Evolutionary conservation across 805 yeast genomes (phyloP).

Genomic region (Cyberlindnera misumaiensis): DNA sequence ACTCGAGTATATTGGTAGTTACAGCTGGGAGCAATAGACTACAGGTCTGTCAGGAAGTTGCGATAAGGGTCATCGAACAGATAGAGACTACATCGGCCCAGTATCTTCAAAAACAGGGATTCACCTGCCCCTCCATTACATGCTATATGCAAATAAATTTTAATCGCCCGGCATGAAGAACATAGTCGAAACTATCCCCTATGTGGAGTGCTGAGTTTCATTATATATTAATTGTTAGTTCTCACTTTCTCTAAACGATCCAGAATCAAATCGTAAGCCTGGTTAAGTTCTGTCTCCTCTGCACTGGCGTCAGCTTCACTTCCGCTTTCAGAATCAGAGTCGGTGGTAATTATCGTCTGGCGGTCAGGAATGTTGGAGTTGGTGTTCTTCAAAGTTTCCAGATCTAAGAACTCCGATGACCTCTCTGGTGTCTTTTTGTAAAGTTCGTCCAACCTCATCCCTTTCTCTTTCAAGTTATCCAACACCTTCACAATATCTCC

Average conservation of each 20-base stretch:
- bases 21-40: too few species aligned
- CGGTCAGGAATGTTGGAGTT: slow-evolving; percentile 1
- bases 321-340: slow-evolving; percentile 7
- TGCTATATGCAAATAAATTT: too few species aligned
- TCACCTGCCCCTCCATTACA: too few species aligned
- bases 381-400: slow-evolving; percentile 16
- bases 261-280: slow-evolving; percentile 35
- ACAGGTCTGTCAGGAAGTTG: too few species aligned
- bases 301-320: slow-evolving; percentile 1
- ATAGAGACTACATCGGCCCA: too few species aligned
- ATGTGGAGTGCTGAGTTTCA: too few species aligned
- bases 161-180: too few species aligned
- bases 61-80: too few species aligned
- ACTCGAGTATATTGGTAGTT: too few species aligned
- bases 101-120: too few species aligned
- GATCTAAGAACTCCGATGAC: slow-evolving; percentile 4
- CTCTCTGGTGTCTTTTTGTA: slow-evolving; percentile 19
- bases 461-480: slow-evolving; percentile 32
- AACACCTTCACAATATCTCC: slow-evolving; percentile 32
- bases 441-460: slow-evolving; percentile 31
- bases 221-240: slow-evolving; percentile 12
- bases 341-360: slow-evolving; percentile 5
- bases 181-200: too few species aligned
- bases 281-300: slow-evolving; percentile 15
- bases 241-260: slow-evolving; percentile 31